phyloP scores from a whole-genome alignment of 768 basidiomycete genomes.

The Tremella fuciformis region DNA sequence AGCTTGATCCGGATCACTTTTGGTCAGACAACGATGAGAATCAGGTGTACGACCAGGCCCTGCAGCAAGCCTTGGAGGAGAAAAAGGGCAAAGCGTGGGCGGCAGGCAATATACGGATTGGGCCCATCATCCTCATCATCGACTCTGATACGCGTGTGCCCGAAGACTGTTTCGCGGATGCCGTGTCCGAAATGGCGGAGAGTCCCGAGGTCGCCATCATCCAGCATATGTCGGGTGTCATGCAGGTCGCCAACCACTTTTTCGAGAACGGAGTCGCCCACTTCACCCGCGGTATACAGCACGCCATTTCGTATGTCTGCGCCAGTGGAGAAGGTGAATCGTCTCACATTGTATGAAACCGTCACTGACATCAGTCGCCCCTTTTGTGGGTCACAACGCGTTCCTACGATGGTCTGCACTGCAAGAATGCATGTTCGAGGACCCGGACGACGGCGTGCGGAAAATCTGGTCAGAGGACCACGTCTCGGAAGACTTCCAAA shows the following conservation, averaged over 20 bases:
- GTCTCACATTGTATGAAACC: background rate
- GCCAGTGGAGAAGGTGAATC: conserved; percentile 48
- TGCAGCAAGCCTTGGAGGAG: conserved; percentile 69
- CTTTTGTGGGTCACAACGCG: conserved; percentile 51
- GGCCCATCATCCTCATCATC: conserved; percentile 66
- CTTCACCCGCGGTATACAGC: conserved; percentile 81
- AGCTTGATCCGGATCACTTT: conserved; percentile 53
- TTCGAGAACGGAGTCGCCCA: conserved; percentile 87
- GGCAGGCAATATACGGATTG: conserved; percentile 64
- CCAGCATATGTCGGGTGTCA: conserved; percentile 86
- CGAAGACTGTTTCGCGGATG: conserved; percentile 85
- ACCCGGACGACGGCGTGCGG: conserved; percentile 62
- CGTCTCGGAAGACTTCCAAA: conserved; percentile 80
- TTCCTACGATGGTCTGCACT: conserved; percentile 86
- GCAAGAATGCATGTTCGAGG: conserved; percentile 73
- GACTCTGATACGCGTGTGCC: conserved; percentile 79
- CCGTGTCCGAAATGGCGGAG: conserved; percentile 72
- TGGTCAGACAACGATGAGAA: conserved; percentile 68
- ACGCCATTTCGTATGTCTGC: conserved; percentile 47
- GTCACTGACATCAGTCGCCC: conserved; percentile 29
- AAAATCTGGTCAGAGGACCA: conserved; percentile 72
- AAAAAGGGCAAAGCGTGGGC: conserved; percentile 68
- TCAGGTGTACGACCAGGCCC: conserved; percentile 66
- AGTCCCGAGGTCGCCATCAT: conserved; percentile 83
- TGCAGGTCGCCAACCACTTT: conserved; percentile 84